A percentile compares a stretch with the other conserved stretches of the same genome.
Evolutionary conservation across 2,329 filamentous ascomycete genomes (phyloP).

Genomic region (Scedosporium boydii): DNA sequence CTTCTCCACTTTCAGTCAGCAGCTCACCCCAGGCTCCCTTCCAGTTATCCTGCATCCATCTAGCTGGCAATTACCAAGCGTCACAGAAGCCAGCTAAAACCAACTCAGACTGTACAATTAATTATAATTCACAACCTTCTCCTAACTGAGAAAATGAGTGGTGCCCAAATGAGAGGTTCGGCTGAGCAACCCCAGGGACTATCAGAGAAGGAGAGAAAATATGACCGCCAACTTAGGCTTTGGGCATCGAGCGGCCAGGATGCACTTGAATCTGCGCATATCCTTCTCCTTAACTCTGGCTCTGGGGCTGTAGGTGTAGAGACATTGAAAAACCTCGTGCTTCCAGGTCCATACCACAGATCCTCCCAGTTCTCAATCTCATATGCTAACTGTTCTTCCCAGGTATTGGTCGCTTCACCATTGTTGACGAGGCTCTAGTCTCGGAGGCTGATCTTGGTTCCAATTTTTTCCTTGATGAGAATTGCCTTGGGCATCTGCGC

Average conservation of each 20-base stretch:
- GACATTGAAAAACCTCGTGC: conserved; percentile 90
- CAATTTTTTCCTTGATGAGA: conserved; percentile 91
- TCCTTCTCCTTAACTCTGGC: conserved; percentile 83
- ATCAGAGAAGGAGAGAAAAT: conserved; percentile 62
- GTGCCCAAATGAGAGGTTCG: not conserved
- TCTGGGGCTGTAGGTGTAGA: conserved; percentile 83
- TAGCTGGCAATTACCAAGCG: not conserved
- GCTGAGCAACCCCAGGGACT: conserved; percentile 23
- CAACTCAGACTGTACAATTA: not conserved
- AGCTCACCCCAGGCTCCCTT: not conserved
- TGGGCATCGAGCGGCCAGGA: conserved; percentile 91
- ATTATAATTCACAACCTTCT: not conserved
- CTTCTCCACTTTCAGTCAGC: not conserved
- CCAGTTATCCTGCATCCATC: not conserved
- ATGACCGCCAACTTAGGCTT: conserved; percentile 87
- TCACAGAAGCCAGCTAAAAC: not conserved
- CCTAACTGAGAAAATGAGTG: not conserved
- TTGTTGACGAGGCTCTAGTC: conserved; percentile 74
- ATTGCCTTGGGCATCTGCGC: conserved; percentile 64
- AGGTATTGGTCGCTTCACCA: conserved; percentile 86
- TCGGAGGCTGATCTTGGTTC: conserved; percentile 76
- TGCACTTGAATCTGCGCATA: conserved; percentile 80
- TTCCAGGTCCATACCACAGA: conserved; percentile 43
- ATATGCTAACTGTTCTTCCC: not conserved
- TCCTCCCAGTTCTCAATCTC: not conserved